phyloP scores from a whole-genome alignment of 2,329 filamentous ascomycete species.

The Leptodontidium sp. region DNA sequence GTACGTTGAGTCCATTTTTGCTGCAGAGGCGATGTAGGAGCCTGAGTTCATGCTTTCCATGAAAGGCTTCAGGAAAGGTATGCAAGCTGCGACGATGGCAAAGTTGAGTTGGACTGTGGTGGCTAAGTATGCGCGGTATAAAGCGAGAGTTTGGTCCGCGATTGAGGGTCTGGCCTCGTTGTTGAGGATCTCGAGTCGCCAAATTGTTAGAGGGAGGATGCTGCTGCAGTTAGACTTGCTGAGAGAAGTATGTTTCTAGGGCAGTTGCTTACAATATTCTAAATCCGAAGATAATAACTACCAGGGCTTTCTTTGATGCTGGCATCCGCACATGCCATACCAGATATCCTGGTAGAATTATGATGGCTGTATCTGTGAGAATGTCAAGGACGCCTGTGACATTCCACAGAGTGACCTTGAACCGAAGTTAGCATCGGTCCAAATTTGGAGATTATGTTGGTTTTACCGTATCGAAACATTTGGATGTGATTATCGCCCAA shows the following conservation, averaged over 20 bases:
- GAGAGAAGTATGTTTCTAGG: neutral
- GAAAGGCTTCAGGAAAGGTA: conserved; percentile 39
- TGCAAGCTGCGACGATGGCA: conserved; percentile 36
- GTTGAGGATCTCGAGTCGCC: conserved; percentile 32
- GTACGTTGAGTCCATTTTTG: conserved; percentile 30
- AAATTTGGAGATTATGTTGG: no score
- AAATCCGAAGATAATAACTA: conserved; percentile 36
- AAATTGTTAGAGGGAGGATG: conserved; percentile 46
- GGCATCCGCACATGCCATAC: conserved; percentile 57
- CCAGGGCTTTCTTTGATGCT: conserved; percentile 45
- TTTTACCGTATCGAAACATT: conserved; percentile 36
- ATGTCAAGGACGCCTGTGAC: conserved; percentile 58
- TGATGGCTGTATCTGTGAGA: conserved; percentile 55
- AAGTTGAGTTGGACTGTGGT: conserved; percentile 37
- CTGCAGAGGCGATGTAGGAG: conserved; percentile 26
- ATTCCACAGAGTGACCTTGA: conserved; percentile 52
- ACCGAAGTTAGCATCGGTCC: neutral
- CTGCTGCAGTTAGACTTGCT: conserved; percentile 40
- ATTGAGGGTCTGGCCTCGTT: conserved; percentile 18
- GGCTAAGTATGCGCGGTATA: conserved; percentile 31
- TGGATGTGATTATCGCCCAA: conserved; percentile 37
- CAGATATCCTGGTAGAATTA: conserved; percentile 54
- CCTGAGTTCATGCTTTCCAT: conserved; percentile 37
- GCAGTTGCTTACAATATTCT: conserved; percentile 47
- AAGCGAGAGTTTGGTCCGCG: conserved; percentile 31